Evolutionary conservation across 1,139 yeast genomes (phyloP).

Genomic region (Yamadazyma pseudoaaseri): DNA sequence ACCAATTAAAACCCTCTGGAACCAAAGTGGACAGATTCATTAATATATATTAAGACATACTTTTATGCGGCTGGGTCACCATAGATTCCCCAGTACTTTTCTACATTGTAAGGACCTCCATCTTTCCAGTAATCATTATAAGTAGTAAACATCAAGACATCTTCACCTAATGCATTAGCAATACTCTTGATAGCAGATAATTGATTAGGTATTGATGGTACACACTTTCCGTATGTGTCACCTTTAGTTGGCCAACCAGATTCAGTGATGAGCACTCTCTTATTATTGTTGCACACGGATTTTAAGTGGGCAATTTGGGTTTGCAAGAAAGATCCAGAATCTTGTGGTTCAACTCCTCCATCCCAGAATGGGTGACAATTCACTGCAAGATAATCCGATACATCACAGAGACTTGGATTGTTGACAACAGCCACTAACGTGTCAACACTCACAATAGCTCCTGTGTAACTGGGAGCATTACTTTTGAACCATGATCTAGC

Average conservation of each 20-base stretch:
- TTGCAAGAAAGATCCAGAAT: conserved; percentile 71
- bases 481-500: conserved; percentile 57
- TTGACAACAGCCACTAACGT: conserved; percentile 71
- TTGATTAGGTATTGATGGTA: conserved; percentile 68
- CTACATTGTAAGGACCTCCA: conserved; percentile 64
- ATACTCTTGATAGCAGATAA: conserved; percentile 58
- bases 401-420: conserved; percentile 69
- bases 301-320: conserved; percentile 66
- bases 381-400: conserved; percentile 77
- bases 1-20: too few species aligned
- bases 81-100: conserved; percentile 71
- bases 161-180: conserved; percentile 50
- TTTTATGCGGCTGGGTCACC: conserved; percentile 24
- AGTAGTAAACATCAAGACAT: conserved; percentile 65
- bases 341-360: conserved; percentile 60
- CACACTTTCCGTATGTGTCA: conserved; percentile 61
- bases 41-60: too few species aligned
- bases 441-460: conserved; percentile 75
- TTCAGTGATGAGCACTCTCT: conserved; percentile 64
- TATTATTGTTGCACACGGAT: conserved; percentile 61
- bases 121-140: conserved; percentile 78
- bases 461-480: conserved; percentile 61
- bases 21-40: background rate
- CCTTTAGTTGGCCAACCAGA: conserved; percentile 85
- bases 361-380: conserved; percentile 84